A percentile compares a stretch with the other conserved stretches of the same genome.
phyloP scores from a whole-genome alignment of 2,329 filamentous ascomycete species.

The Emmonsia crescens region DNA sequence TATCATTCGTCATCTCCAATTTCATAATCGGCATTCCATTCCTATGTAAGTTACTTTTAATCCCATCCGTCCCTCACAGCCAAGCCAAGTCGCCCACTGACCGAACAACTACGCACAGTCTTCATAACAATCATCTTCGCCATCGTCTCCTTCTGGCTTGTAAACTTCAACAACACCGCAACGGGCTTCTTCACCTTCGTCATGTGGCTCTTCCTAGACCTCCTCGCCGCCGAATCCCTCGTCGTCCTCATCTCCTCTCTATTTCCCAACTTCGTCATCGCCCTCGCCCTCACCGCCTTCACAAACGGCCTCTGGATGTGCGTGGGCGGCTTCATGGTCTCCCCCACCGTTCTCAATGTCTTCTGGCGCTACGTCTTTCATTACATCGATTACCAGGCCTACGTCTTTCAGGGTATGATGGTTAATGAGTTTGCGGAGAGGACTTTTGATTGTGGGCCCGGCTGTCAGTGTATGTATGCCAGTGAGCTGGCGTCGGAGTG shows the following conservation, averaged over 20 bases:
- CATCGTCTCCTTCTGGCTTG: slow-evolving; percentile 66
- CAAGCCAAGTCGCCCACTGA: neutral
- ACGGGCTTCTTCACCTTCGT: slow-evolving; percentile 65
- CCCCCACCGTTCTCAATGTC: slow-evolving; percentile 58
- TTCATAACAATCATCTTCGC: slow-evolving; percentile 67
- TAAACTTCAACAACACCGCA: slow-evolving; percentile 58
- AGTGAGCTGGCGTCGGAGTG: slow-evolving; percentile 54
- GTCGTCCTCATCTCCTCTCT: slow-evolving; percentile 65
- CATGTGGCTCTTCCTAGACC: slow-evolving; percentile 76
- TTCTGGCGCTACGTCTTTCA: slow-evolving; percentile 85
- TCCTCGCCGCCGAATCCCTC: slow-evolving; percentile 70
- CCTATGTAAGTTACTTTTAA: slow-evolving; percentile 41
- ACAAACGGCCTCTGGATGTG: slow-evolving; percentile 87
- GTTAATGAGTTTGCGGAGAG: slow-evolving; percentile 67
- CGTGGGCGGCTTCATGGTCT: slow-evolving; percentile 71
- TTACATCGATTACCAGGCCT: slow-evolving; percentile 78
- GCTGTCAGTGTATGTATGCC: slow-evolving; percentile 61
- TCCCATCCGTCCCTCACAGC: no score
- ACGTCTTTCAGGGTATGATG: slow-evolving; percentile 90
- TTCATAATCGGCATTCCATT: slow-evolving; percentile 74
- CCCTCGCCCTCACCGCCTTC: slow-evolving; percentile 70
- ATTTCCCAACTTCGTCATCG: slow-evolving; percentile 68
- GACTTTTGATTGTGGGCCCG: slow-evolving; percentile 49
- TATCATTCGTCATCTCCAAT: slow-evolving; percentile 64
- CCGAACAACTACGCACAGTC: slow-evolving; percentile 34